Evolutionary conservation across 768 basidiomycete species (phyloP).

Genomic region (Gloeostereum incarnatum): DNA sequence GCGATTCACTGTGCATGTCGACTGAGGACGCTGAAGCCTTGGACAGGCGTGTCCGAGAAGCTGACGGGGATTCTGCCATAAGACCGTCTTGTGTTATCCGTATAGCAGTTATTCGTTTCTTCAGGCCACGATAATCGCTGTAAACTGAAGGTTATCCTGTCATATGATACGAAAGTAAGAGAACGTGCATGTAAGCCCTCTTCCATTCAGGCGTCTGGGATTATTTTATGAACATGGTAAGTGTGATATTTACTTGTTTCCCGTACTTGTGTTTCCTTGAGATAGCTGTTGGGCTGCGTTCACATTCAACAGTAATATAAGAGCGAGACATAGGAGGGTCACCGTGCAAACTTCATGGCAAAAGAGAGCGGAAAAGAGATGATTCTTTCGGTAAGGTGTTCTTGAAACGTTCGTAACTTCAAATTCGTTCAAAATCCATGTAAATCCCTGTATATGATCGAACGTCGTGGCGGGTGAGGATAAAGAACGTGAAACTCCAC

Average conservation of each 20-base stretch:
- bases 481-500: no score
- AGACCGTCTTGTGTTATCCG: constrained; percentile 22
- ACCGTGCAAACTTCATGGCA: constrained; percentile 56
- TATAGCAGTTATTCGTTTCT: constrained; percentile 54
- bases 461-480: no score
- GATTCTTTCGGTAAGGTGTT: no score
- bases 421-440: no score
- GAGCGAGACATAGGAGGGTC: constrained; percentile 10
- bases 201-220: constrained; percentile 70
- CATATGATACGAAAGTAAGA: neutral
- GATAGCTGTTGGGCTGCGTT: constrained; percentile 32
- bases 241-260: neutral
- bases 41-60: neutral
- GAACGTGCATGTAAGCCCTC: constrained; percentile 53
- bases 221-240: neutral
- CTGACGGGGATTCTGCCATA: constrained; percentile 1
- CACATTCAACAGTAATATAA: neutral
- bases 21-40: neutral
- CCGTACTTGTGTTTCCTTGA: constrained; percentile 59
- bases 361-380: neutral
- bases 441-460: no score
- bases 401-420: no score
- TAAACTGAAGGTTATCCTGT: constrained; percentile 1
- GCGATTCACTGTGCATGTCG: neutral
- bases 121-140: constrained; percentile 68